Conservation (phyloP, 1,284 basidiomycete genomes). For the Leccinum solheimii region DNA sequence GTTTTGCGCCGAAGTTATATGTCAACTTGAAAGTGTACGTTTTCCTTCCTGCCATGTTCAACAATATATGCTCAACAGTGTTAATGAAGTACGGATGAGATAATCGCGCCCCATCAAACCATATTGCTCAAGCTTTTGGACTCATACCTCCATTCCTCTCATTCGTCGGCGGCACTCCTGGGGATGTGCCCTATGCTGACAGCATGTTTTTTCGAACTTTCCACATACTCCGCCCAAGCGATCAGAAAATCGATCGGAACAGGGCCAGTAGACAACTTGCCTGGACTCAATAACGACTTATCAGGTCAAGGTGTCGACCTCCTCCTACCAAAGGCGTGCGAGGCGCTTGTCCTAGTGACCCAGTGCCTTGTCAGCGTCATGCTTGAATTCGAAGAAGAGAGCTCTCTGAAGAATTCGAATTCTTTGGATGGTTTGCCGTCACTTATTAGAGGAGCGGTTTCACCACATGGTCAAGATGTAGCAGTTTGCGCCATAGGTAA, state of each 20-base stretch:
- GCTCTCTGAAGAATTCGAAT: constrained; percentile 13
- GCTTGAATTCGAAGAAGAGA: constrained; percentile 38
- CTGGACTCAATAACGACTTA: not conserved
- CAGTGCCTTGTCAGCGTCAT: constrained; percentile 74
- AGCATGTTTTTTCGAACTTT: constrained; percentile 53
- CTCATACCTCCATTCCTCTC: constrained; percentile 64
- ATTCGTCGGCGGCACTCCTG: constrained; percentile 34
- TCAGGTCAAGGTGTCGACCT: constrained; percentile 48
- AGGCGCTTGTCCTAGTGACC: constrained; percentile 73
- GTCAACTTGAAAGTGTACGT: constrained; percentile 52
- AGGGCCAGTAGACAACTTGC: not conserved
- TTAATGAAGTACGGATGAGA: constrained; percentile 59
- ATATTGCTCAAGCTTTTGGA: constrained; percentile 85
- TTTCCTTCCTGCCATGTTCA: constrained; percentile 1
- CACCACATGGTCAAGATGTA: constrained; percentile 44
- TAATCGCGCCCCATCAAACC: constrained; percentile 81
- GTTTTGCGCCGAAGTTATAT: constrained; percentile 52
- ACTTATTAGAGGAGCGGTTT: constrained; percentile 46
- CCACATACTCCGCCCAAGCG: constrained; percentile 51
- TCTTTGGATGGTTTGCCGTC: constrained; percentile 33
- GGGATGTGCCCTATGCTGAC: constrained; percentile 54
- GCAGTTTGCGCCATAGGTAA: constrained; percentile 63
- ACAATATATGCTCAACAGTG: constrained; percentile 12
- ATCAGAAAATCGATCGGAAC: constrained; percentile 49
- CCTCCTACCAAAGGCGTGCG: constrained; percentile 73